Percentiles rank a stretch among this genome's conserved stretches.
These are phyloP conservation scores for Colletotrichum lini DNA, from an alignment of 2,329 filamentous ascomycete species.

Conservation along the genomic window DNA sequence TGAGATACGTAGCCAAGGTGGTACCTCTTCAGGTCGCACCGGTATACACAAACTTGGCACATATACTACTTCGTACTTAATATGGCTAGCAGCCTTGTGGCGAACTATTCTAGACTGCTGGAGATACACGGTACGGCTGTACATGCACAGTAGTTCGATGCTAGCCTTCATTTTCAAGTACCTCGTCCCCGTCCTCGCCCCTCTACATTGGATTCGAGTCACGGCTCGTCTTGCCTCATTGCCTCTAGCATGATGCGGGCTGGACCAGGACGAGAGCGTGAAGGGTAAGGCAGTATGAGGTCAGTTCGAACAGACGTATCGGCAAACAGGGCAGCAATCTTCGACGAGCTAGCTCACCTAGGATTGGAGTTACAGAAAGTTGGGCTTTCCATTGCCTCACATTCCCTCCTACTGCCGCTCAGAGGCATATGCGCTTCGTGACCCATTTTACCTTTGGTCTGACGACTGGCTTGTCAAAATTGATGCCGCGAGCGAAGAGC, in stretches of 20 bases:
- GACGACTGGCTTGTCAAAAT: neutral
- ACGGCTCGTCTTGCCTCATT: neutral
- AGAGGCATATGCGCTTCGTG: neutral
- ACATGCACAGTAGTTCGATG: neutral
- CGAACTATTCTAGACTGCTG: neutral
- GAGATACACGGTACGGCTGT: too few species aligned
- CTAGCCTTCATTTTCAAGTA: neutral
- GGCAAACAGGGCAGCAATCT: neutral
- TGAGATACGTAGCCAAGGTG: too few species aligned
- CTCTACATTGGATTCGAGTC: neutral
- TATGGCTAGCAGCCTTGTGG: neutral
- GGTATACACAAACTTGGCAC: too few species aligned
- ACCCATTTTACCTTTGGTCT: neutral
- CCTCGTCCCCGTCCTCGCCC: neutral
- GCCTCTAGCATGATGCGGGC: constrained; percentile 1
- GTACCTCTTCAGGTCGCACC: too few species aligned
- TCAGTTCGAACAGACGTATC: neutral
- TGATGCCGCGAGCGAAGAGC: neutral
- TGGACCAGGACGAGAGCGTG: neutral
- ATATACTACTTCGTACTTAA: neutral
- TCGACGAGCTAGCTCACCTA: neutral
- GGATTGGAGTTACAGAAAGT: neutral
- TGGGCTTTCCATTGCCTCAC: neutral
- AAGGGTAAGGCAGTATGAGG: neutral
- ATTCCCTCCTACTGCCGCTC: neutral